These are phyloP conservation scores for Leccinum boreale DNA, from an alignment of 768 basidiomycete genomes.

Conservation along the genomic window DNA sequence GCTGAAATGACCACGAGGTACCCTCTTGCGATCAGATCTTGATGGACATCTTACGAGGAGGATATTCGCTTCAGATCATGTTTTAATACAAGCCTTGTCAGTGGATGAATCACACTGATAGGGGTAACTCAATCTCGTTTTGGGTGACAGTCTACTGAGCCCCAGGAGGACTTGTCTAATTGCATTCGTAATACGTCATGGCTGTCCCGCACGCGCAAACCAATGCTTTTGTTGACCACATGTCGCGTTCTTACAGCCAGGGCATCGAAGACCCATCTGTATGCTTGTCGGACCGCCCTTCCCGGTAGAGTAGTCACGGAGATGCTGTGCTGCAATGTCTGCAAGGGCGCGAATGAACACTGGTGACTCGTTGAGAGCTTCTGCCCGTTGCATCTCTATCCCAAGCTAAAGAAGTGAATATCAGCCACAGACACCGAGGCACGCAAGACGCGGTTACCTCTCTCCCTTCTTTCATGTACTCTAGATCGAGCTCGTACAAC, in stretches of 20 bases:
- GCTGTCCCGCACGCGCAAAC: conserved; percentile 74
- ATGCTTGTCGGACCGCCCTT: conserved; percentile 60
- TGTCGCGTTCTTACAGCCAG: conserved; percentile 86
- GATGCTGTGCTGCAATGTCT: conserved; percentile 81
- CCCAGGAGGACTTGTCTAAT: not conserved
- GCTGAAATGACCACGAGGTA: conserved; percentile 68
- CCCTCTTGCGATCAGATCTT: conserved; percentile 91
- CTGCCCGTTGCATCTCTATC: conserved; percentile 84
- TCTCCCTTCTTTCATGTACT: conserved; percentile 87
- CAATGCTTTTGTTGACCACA: conserved; percentile 87
- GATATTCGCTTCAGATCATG: not conserved
- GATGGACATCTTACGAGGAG: conserved; percentile 37
- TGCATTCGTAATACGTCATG: conserved; percentile 27
- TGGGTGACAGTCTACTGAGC: not conserved
- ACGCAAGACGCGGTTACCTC: conserved; percentile 54
- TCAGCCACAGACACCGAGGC: not conserved
- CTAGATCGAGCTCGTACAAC: conserved; percentile 91
- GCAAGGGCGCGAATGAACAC: conserved; percentile 94
- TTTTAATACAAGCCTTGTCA: not conserved
- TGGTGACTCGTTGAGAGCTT: conserved; percentile 92
- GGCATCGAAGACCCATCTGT: conserved; percentile 87
- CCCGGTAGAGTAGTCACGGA: conserved; percentile 58
- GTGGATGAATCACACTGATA: conserved; percentile 21
- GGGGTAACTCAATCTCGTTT: not conserved
- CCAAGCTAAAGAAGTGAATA: conserved; percentile 60